Evolutionary conservation across 805 yeast genomes (phyloP).

Genomic region (Candida ascalaphidarum): DNA sequence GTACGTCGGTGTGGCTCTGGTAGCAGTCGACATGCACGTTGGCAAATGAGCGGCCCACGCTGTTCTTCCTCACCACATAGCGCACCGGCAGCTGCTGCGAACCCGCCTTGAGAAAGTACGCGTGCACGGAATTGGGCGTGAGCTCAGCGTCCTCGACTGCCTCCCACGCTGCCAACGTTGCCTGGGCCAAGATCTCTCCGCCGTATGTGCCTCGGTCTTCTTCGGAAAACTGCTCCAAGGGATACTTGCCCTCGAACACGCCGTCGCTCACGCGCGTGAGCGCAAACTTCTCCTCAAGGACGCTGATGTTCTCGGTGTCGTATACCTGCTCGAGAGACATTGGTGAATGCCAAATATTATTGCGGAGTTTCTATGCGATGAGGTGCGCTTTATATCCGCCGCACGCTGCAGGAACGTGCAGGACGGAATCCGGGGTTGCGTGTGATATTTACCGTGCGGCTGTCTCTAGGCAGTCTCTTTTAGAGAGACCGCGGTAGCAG

Average conservation of each 20-base stretch:
- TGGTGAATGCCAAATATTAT: no score
- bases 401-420: no score
- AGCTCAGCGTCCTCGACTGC: constrained; percentile 12
- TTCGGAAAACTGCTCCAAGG: constrained; percentile 12
- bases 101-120: constrained; percentile 20
- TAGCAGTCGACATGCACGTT: constrained; percentile 14
- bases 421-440: no score
- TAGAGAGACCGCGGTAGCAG: no score
- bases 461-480: no score
- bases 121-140: constrained; percentile 18
- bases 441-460: no score
- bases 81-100: constrained; percentile 10
- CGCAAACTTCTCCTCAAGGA: constrained; percentile 13
- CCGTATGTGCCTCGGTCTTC: constrained; percentile 20
- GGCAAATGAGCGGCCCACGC: constrained; percentile 16
- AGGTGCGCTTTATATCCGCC: no score
- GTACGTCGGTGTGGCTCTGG: constrained; percentile 10
- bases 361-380: no score
- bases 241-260: constrained; percentile 14
- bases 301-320: no score
- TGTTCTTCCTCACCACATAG: constrained; percentile 14
- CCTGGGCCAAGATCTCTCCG: constrained; percentile 19
- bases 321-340: no score
- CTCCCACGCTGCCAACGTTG: constrained; percentile 19
- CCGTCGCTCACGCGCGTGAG: constrained; percentile 5